Conservation (phyloP, 2,329 filamentous ascomycete species). For the Paecilomyces fulvus region DNA sequence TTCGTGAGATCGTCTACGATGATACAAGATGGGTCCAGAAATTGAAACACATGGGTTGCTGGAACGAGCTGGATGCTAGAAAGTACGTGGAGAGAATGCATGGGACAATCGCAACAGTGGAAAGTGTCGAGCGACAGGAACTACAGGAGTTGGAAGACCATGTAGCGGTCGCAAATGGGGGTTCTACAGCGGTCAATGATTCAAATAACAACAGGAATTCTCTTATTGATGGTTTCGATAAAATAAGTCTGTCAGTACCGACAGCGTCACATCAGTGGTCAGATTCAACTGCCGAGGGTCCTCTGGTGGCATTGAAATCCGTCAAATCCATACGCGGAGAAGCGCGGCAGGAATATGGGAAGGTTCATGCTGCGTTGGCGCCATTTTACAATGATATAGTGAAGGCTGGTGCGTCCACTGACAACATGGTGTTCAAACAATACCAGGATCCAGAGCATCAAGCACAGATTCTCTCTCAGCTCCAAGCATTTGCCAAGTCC, state of each 20-base stretch:
- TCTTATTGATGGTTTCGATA: conserved; percentile 68
- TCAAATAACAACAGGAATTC: conserved; percentile 20
- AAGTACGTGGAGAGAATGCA: conserved; percentile 65
- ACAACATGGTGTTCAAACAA: conserved; percentile 76
- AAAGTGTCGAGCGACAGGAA: conserved; percentile 20
- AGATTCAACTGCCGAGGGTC: conserved; percentile 50
- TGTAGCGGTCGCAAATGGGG: background rate
- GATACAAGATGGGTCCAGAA: conserved; percentile 90
- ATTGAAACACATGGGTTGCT: conserved; percentile 77
- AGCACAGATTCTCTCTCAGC: conserved; percentile 76
- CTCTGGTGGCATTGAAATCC: conserved; percentile 61
- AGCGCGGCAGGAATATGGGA: conserved; percentile 84
- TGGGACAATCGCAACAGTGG: conserved; percentile 19
- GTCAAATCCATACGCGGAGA: conserved; percentile 73
- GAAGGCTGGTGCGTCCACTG: conserved; percentile 58
- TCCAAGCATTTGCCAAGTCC: conserved; percentile 68
- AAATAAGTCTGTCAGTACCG: conserved; percentile 50
- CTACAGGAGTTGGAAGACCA: conserved; percentile 15
- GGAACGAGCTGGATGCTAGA: conserved; percentile 83
- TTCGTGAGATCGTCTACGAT: conserved; percentile 98
- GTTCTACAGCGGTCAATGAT: conserved; percentile 1
- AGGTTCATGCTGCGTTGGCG: conserved; percentile 76
- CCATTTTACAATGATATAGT: conserved; percentile 83
- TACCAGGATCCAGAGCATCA: conserved; percentile 86
- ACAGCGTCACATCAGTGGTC: conserved; percentile 18